Conservation (phyloP, 306 rosid species). For the Quercus variabilis region DNA sequence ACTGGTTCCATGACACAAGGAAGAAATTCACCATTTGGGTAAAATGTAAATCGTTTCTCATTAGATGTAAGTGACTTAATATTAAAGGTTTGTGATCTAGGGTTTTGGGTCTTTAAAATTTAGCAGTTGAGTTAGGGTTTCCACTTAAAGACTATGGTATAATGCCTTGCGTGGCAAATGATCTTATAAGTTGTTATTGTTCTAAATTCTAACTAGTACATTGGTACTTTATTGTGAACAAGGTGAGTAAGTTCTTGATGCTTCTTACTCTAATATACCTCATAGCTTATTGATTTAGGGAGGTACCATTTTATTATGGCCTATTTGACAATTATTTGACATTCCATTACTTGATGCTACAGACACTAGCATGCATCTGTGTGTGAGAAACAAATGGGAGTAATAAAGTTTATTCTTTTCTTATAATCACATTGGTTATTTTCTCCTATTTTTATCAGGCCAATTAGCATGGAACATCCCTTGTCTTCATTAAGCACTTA, state of each 20-base stretch:
- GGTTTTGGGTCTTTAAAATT: conserved; percentile 46
- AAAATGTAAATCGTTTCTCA: conserved; percentile 10
- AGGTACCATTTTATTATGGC: no score
- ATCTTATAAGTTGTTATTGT: conserved; percentile 32
- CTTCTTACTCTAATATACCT: conserved; percentile 17
- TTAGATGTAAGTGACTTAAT: conserved; percentile 42
- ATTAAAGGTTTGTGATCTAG: conserved; percentile 35
- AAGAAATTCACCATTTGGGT: conserved; percentile 71
- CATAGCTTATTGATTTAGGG: not conserved
- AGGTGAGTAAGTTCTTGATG: conserved; percentile 17
- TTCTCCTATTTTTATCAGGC: conserved; percentile 13
- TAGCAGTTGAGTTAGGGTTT: conserved; percentile 28
- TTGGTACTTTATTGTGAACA: conserved; percentile 38
- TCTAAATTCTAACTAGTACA: conserved; percentile 28
- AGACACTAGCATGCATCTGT: conserved; percentile 14
- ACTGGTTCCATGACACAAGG: conserved; percentile 53
- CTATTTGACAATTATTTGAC: not conserved
- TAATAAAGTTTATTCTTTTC: conserved; percentile 24
- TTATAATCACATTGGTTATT: conserved; percentile 20
- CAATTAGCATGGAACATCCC: conserved; percentile 36
- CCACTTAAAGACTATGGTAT: conserved; percentile 36
- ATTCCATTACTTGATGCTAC: not conserved
- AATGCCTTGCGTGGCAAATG: conserved; percentile 65
- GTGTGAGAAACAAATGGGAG: conserved; percentile 18
- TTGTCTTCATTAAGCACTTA: conserved; percentile 42